These are phyloP conservation scores for Septoria petroselini DNA, from an alignment of 2,329 filamentous ascomycete species.

Conservation along the genomic window DNA sequence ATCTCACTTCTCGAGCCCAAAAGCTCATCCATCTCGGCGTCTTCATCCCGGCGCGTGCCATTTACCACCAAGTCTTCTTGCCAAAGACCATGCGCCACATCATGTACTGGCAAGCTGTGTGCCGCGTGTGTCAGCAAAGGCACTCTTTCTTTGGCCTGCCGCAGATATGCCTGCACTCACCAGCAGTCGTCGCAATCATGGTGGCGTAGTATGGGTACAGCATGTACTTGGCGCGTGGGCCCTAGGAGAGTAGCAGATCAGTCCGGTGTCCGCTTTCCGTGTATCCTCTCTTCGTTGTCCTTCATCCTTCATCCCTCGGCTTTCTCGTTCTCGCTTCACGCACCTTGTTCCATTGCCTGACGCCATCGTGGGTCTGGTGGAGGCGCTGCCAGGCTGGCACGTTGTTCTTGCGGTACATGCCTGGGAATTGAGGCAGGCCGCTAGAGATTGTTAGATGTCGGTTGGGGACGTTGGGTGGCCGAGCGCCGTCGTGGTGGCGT, in stretches of 20 bases:
- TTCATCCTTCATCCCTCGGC: too few relatives aligned
- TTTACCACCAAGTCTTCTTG: constrained; percentile 69
- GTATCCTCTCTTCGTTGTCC: not conserved
- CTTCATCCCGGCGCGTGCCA: not conserved
- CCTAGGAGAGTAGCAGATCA: constrained; percentile 43
- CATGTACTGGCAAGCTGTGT: constrained; percentile 60
- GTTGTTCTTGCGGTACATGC: constrained; percentile 69
- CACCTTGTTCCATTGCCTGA: constrained; percentile 77
- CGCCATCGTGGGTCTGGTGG: constrained; percentile 70
- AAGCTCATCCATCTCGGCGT: not conserved
- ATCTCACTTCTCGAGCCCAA: not conserved
- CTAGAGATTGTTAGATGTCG: constrained; percentile 13
- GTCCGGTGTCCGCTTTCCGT: constrained; percentile 11
- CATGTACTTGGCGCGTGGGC: constrained; percentile 62
- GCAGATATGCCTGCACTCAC: constrained; percentile 49
- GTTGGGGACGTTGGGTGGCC: not conserved
- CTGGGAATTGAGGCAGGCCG: constrained; percentile 32
- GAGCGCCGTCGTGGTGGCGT: constrained; percentile 4
- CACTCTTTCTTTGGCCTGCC: not conserved
- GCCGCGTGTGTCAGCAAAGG: constrained; percentile 4
- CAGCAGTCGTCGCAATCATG: constrained; percentile 42
- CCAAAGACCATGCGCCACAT: constrained; percentile 69
- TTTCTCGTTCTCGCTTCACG: too few relatives aligned
- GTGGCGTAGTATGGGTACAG: constrained; percentile 66
- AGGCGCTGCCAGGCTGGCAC: constrained; percentile 71